phyloP scores from a whole-genome alignment of 208 protist species.

The Naegleria gruberi region DNA sequence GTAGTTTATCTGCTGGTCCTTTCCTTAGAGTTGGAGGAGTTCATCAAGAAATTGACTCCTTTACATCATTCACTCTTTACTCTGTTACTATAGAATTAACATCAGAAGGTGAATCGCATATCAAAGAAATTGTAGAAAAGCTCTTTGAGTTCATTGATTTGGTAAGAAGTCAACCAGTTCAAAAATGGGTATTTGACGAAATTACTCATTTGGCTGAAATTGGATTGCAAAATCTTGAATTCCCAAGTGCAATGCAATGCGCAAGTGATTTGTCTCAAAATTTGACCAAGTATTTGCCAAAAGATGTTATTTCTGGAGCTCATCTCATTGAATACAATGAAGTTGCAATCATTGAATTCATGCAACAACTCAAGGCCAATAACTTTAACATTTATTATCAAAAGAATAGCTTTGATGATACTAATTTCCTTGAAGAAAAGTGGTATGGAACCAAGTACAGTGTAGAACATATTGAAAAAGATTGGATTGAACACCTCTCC shows the following conservation, averaged over 20 bases:
- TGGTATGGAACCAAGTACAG: neutral
- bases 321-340: conserved; percentile 51
- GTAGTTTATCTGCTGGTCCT: conserved; percentile 55
- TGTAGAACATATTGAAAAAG: neutral
- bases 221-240: conserved; percentile 51
- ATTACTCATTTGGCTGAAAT: conserved; percentile 52
- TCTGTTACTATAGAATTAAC: conserved; percentile 45
- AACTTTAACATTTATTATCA: neutral
- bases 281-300: conserved; percentile 45
- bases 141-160: conserved; percentile 59
- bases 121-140: conserved; percentile 50
- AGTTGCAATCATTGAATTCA: neutral
- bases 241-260: conserved; percentile 40
- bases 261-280: conserved; percentile 43
- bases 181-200: conserved; percentile 50
- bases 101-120: conserved; percentile 44
- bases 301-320: conserved; percentile 48
- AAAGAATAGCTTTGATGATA: neutral
- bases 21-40: neutral
- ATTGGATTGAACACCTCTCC: neutral
- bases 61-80: conserved; percentile 3
- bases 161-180: conserved; percentile 39
- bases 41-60: conserved; percentile 47
- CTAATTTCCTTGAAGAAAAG: neutral
- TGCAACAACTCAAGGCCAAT: neutral